Evolutionary conservation across 305 asterid genomes (phyloP).

Genomic region (Solanum hybrid): DNA sequence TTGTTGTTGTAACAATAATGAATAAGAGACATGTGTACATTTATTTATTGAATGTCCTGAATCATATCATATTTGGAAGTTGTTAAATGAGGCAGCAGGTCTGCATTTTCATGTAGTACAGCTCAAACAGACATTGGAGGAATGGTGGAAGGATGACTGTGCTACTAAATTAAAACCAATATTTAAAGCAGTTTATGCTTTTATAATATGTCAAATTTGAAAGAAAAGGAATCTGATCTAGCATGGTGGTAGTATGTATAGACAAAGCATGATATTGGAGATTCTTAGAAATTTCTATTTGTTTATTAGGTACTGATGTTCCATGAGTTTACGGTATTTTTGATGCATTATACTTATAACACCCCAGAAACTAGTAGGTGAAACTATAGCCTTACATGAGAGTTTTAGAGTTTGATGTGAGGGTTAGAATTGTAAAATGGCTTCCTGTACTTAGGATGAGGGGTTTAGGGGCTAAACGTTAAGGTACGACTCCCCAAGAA

Average conservation of each 20-base stretch:
- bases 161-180: neutral
- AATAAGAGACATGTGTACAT: neutral
- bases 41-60: no score
- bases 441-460: no score
- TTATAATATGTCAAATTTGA: neutral
- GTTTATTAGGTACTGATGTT: neutral
- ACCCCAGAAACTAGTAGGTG: no score
- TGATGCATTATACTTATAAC: no score
- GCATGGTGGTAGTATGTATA: neutral
- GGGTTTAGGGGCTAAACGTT: no score
- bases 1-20: neutral
- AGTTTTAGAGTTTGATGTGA: no score
- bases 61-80: neutral
- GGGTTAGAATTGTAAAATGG: no score
- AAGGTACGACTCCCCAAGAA: no score
- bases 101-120: no score
- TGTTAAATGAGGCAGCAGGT: rapidly evolving
- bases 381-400: no score
- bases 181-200: neutral
- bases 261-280: no score
- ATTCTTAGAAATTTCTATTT: neutral
- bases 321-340: no score
- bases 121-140: neutral
- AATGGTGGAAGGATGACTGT: neutral
- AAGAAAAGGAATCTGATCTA: neutral